Base-by-base conservation (phyloP, 2,329 filamentous ascomycete species). In the Aspergillus aculeatinus region DNA sequence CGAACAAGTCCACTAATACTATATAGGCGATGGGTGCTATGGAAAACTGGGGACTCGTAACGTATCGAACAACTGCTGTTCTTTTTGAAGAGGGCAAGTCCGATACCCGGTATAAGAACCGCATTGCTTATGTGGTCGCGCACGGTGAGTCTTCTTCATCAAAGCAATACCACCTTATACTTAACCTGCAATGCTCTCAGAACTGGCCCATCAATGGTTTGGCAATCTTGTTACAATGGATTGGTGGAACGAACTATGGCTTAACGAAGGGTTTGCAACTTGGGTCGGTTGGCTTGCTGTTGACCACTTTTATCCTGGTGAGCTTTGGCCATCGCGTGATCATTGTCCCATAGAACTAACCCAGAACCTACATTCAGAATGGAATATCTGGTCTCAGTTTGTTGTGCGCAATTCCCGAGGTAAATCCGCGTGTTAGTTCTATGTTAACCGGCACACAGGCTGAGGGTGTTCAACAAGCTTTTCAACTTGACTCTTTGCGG, bases 301-400 rank as follows among this genome's bases (percentile, higher is more conserved):
- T 60, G 91, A 98, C 73, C 85, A 96, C 73, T 86, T 98, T 58
- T 91, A 98, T 77, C 95, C 95, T 3, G 82, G 83, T 85, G 76
- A 64, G 76, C 65, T 23, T 50, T 21, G 6, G 16, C 31, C 51
- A 31, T 57, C 21, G 1, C 11, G 31, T 39, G 16, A 12, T n/a
- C 44, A 9, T 7, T 48, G 48, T 19, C 2, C 29, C 31, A 4
- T 48, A 39, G 23, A 52, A 25, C 35, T 58, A n/a, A 55, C 48
- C 68, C 74, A 63, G 73, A 58, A 19, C 5, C 47, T 27, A 50
- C 42, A 50, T 59, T 31, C 63, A 85, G 94, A 97, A 67, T 98
- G 95, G 94, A 89, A 98, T 70, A 90, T 98, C 33, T 99, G 95
- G 95, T 89, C 91, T 60, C 93, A 97, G 79, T 99, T 97, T 79